These are phyloP conservation scores for Pisolithus microcarpus DNA, from an alignment of 768 basidiomycete species.

Conservation along the genomic window DNA sequence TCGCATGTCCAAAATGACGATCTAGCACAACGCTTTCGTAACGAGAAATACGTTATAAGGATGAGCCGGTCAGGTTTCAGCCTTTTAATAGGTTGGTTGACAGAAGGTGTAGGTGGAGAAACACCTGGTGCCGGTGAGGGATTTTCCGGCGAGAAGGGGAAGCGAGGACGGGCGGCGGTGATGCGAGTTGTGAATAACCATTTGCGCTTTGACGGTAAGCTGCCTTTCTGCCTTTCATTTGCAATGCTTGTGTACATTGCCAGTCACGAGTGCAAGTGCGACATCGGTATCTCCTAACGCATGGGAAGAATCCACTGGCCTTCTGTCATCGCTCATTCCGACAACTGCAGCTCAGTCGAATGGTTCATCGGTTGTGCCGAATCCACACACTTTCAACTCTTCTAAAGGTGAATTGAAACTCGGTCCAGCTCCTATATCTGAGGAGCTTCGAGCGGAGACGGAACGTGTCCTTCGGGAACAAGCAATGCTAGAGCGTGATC, in stretches of 20 bases:
- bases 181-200: slow-evolving; percentile 94
- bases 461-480: slow-evolving; percentile 77
- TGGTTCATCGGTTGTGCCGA: slow-evolving; percentile 37
- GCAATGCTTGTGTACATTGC: slow-evolving; percentile 15
- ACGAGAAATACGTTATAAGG: slow-evolving; percentile 83
- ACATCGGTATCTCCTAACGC: slow-evolving; percentile 53
- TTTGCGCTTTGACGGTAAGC: slow-evolving; percentile 79
- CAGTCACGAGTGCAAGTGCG: slow-evolving; percentile 68
- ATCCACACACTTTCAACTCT: slow-evolving; percentile 68
- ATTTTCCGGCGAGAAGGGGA: slow-evolving; percentile 74
- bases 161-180: slow-evolving; percentile 80
- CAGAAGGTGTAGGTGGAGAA: slow-evolving; percentile 85
- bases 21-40: slow-evolving; percentile 74
- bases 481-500: slow-evolving; percentile 66
- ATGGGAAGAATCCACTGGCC: slow-evolving; percentile 85
- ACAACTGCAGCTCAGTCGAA: slow-evolving; percentile 43
- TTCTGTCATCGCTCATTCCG: slow-evolving; percentile 71
- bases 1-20: slow-evolving; percentile 81
- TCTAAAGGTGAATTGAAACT: slow-evolving; percentile 77
- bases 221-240: neutral
- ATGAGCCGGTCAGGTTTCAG: slow-evolving; percentile 91
- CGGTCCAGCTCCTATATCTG: slow-evolving; percentile 70
- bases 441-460: slow-evolving; percentile 76
- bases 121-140: slow-evolving; percentile 73
- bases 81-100: slow-evolving; percentile 91